phyloP scores from a whole-genome alignment of 371 early-diverging fungal species.

The Mucor circinelloides region DNA sequence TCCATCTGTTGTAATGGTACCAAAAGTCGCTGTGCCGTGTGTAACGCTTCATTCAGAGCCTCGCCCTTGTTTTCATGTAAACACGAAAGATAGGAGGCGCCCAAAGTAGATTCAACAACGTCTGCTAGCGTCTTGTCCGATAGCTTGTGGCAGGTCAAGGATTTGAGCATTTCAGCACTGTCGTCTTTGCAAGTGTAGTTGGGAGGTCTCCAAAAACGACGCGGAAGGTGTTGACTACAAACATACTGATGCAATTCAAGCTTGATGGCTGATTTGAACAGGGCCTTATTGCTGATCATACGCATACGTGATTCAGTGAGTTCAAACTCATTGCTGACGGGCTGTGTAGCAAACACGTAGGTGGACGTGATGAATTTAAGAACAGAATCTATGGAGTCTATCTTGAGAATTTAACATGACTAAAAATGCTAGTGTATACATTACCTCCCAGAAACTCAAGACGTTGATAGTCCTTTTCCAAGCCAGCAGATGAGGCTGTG shows the following conservation, averaged over 20 bases:
- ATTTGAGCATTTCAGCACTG: constrained; percentile 28
- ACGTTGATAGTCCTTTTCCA: constrained; percentile 84
- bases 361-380: constrained; percentile 81
- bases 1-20: constrained; percentile 55
- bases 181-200: constrained; percentile 39
- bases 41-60: constrained; percentile 61
- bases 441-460: constrained; percentile 85
- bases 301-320: constrained; percentile 66
- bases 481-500: constrained; percentile 66
- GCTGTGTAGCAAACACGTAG: constrained; percentile 73
- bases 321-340: constrained; percentile 76
- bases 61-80: constrained; percentile 8
- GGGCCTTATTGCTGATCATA: constrained; percentile 73
- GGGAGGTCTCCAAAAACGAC: constrained; percentile 60
- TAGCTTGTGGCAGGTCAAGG: constrained; percentile 38
- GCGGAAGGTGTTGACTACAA: constrained; percentile 52
- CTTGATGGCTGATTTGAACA: constrained; percentile 57
- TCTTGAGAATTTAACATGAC: no score
- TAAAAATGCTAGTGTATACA: background rate
- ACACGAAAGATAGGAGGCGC: constrained; percentile 68
- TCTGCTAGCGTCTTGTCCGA: constrained; percentile 89
- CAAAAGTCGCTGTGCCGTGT: constrained; percentile 49
- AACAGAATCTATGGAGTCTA: constrained; percentile 87
- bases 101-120: constrained; percentile 84
- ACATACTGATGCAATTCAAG: constrained; percentile 60